Percentiles rank a stretch among this genome's conserved stretches.
Conservation (phyloP, 2,329 filamentous ascomycete species). For the Paramyrothecium sp. region DNA sequence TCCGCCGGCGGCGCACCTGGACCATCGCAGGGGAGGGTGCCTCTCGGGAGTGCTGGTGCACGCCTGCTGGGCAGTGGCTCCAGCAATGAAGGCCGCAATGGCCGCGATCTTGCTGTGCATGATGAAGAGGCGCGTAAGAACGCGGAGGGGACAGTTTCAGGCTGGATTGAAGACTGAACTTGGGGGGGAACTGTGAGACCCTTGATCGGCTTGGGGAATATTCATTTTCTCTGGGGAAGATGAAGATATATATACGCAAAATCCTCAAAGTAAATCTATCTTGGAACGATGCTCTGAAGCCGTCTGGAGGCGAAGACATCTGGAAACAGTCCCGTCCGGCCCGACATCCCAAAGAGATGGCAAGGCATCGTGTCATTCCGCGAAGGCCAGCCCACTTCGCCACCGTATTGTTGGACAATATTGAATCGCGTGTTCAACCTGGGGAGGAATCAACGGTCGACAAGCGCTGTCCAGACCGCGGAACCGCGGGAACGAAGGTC, state of each 20-base stretch:
- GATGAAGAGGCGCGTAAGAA: background rate
- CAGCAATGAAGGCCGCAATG: constrained; percentile 9
- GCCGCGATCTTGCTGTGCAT: constrained; percentile 19
- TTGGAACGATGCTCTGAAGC: background rate
- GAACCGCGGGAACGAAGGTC: background rate
- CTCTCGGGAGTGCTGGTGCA: constrained; percentile 42
- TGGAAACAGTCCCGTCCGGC: background rate
- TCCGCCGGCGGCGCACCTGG: constrained; percentile 46
- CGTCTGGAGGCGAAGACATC: background rate
- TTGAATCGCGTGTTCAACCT: background rate
- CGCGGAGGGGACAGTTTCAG: no score
- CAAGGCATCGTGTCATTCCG: background rate
- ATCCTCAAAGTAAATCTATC: background rate
- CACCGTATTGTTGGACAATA: background rate
- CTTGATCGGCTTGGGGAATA: background rate
- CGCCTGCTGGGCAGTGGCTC: constrained; percentile 41
- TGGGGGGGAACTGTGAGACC: background rate
- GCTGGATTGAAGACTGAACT: background rate
- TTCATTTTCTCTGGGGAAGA: background rate
- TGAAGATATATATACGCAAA: background rate
- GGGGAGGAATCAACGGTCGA: background rate
- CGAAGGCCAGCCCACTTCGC: background rate
- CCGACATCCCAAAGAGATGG: background rate
- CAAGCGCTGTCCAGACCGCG: background rate
- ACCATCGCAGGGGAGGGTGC: constrained; percentile 51